Evolutionary conservation across 2,329 filamentous ascomycete species (phyloP), one percentile per base, ranked within the genome.

Genomic region (Ophiognomonia clavigignenti-juglandacearum): DNA sequence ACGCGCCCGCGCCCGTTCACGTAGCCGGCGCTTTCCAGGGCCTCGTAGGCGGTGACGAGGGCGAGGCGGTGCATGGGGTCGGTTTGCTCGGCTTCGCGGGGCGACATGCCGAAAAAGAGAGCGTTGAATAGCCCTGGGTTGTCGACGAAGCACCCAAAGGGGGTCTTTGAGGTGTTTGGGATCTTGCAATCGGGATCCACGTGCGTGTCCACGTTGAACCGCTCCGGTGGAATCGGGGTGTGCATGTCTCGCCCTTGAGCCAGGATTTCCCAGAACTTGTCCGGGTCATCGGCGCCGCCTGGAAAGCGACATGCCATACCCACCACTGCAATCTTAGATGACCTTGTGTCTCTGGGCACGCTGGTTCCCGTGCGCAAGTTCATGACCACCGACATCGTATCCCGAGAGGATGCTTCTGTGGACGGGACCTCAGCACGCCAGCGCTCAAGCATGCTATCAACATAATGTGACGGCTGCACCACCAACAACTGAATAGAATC

Each of bases 101-200:
- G 86, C 29, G 85, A 90, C 75, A 92, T 90, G 63, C 88, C 88
- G 74, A 92, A 92, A 70, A 92, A 90, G 0, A 78, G 72, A 1
- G 85, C 78, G 57, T 92, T 87, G 55, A 92, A 91, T 10, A 84
- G 69, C 38, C 83, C 85, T 0, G 86, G 85, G 43, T 87, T 74
- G 29, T 88, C 77, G 45, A 88, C 65, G 54, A 67, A 90, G 65
- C 83, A 87, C 7, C 86, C 86, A 52, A 79, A 88, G 11, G 80
- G 82, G 2, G 83, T 84, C 54, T 83, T 76, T 23, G 76, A 82
- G 40, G 84, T 86, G 68, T 90, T 91, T 62, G 82, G 82, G 24
- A 70, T 74, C 63, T 88, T 88, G 23, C 85, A 84, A 6, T 80
- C 81, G 6, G 83, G 77, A 58, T 91, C 86, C 53, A 75, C 80